phyloP scores from a whole-genome alignment of 352 stramenopile genomes.

The Phytophthora chlamydospora region DNA sequence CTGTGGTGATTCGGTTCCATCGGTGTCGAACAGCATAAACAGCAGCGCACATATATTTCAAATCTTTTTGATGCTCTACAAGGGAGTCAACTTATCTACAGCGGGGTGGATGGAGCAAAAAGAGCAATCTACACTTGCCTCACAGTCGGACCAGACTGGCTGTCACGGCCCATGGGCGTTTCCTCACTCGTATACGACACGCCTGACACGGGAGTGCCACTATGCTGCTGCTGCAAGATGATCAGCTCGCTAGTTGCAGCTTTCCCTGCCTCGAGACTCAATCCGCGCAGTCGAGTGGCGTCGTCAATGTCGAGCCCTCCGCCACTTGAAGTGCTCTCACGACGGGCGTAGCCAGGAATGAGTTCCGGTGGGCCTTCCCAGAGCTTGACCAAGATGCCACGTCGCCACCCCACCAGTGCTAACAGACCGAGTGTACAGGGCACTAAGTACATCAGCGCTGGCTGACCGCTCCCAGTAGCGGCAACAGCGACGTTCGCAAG shows the following conservation, averaged over 20 bases:
- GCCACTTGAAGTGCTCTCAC: slow-evolving; percentile 32
- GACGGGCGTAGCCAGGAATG: slow-evolving; percentile 32
- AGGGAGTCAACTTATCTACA: slow-evolving; percentile 17
- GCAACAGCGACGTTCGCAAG: slow-evolving; percentile 95
- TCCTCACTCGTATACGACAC: slow-evolving; percentile 49
- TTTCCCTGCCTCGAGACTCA: slow-evolving; percentile 37
- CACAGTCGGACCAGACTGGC: slow-evolving; percentile 10
- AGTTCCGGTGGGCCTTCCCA: slow-evolving; percentile 89
- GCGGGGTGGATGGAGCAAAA: slow-evolving; percentile 2
- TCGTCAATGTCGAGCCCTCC: slow-evolving; percentile 38
- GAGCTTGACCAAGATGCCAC: slow-evolving; percentile 88
- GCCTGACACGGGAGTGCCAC: slow-evolving; percentile 47
- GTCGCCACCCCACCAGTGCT: slow-evolving; percentile 67
- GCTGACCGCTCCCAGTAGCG: slow-evolving; percentile 92
- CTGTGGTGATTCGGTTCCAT: slow-evolving; percentile 1
- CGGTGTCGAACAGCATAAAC: slow-evolving; percentile 23
- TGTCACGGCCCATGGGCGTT: slow-evolving; percentile 24
- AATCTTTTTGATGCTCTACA: slow-evolving; percentile 28
- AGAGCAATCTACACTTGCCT: slow-evolving; percentile 20
- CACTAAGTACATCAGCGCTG: slow-evolving; percentile 96
- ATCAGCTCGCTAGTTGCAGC: slow-evolving; percentile 37
- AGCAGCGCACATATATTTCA: slow-evolving; percentile 40
- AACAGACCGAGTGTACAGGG: slow-evolving; percentile 92
- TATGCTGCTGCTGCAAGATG: slow-evolving; percentile 43
- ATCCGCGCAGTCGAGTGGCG: slow-evolving; percentile 26